Conservation (phyloP, 805 yeast genomes). For the Ogataea salicorniae region DNA sequence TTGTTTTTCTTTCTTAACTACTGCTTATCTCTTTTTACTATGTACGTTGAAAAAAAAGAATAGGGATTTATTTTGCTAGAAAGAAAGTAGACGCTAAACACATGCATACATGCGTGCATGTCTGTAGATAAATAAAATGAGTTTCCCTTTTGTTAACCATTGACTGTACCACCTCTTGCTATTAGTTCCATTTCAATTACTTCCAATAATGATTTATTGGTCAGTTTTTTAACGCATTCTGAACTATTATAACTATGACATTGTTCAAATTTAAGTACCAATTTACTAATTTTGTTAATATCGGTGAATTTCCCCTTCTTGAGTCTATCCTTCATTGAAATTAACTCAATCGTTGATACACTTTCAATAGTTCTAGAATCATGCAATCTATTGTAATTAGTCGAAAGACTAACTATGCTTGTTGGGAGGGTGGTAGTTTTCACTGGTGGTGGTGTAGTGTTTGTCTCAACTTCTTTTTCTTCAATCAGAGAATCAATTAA, state of each 20-base stretch:
- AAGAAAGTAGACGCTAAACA: too few relatives aligned
- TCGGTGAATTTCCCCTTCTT: conserved; percentile 11
- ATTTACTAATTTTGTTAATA: conserved; percentile 13
- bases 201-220: conserved; percentile 10
- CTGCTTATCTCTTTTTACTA: background rate
- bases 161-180: conserved; percentile 4
- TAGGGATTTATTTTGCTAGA: too few relatives aligned
- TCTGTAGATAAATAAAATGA: too few relatives aligned
- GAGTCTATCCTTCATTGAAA: conserved; percentile 17
- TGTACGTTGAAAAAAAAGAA: background rate
- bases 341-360: conserved; percentile 14
- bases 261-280: conserved; percentile 17
- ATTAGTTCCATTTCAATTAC: conserved; percentile 13
- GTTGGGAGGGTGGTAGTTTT: background rate
- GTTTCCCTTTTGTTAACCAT: too few relatives aligned
- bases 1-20: background rate
- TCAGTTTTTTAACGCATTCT: conserved; percentile 10
- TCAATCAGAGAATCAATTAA: background rate
- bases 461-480: background rate
- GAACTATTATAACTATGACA: conserved; percentile 6
- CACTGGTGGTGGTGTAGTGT: too few relatives aligned
- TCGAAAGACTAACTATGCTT: conserved; percentile 10
- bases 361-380: conserved; percentile 11
- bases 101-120: too few relatives aligned
- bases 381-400: conserved; percentile 7